Percentiles rank a stretch among this genome's conserved stretches.
Evolutionary conservation across 164 flowering plant genomes (phyloP).

Genomic region (Piper betle): DNA sequence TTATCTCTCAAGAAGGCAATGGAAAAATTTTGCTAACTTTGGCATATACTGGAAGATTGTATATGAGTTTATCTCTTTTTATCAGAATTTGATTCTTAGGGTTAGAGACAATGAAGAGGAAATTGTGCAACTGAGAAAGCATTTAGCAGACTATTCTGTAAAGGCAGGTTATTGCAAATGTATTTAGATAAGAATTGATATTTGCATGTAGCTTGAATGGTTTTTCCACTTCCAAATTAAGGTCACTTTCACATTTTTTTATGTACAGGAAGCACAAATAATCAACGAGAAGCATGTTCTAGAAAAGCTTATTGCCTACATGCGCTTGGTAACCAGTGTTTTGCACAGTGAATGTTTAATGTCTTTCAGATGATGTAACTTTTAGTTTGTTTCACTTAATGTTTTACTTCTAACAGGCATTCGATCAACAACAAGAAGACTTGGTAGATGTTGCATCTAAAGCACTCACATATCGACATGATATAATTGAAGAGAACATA

Average conservation of each 20-base stretch:
- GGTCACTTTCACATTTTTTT: background rate
- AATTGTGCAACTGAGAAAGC: slow-evolving; percentile 56
- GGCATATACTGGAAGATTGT: no score
- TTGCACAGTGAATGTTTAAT: background rate
- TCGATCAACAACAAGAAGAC: slow-evolving; percentile 98
- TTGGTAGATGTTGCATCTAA: slow-evolving; percentile 89
- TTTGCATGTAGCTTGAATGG: background rate
- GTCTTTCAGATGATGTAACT: slow-evolving; percentile 32
- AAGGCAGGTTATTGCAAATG: slow-evolving; percentile 31
- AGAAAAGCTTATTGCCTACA: slow-evolving; percentile 89
- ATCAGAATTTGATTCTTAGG: slow-evolving; percentile 49
- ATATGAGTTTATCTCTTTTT: no score
- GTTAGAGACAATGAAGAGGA: slow-evolving; percentile 78
- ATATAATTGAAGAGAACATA: slow-evolving; percentile 90
- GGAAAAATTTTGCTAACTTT: no score
- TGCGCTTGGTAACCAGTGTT: slow-evolving; percentile 67
- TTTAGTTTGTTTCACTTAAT: background rate
- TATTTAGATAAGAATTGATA: background rate
- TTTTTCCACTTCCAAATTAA: background rate
- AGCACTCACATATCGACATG: slow-evolving; percentile 93
- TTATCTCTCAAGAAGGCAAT: no score
- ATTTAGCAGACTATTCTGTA: slow-evolving; percentile 56
- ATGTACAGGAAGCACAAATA: slow-evolving; percentile 69
- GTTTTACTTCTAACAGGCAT: slow-evolving; percentile 42
- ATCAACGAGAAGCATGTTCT: slow-evolving; percentile 71